Evolutionary conservation across 2,329 filamentous ascomycete species (phyloP), one percentile per base, ranked within the genome.

Genomic region (Colletotrichum tropicale): DNA sequence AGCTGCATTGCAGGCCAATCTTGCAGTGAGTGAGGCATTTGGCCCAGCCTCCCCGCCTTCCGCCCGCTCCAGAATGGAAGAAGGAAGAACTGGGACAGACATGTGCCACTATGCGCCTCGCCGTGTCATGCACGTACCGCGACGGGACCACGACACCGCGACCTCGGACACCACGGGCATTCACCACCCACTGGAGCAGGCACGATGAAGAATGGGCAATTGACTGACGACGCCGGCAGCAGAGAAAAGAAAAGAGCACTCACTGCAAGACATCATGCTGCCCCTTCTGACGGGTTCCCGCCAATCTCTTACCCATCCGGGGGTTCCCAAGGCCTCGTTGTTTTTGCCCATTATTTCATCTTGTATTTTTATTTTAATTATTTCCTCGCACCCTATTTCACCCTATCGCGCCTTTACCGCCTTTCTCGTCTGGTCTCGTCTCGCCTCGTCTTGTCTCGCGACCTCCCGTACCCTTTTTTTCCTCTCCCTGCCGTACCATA

Each of bases 371-470:
- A 28, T 30, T 66, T 36, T 64, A 3, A n/a, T 64, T 64, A 36
- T 64, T 36, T 38, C n/a, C 12, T 48, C 36, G 34, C n/a, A 64
- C 24, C 21, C 24, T 32, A 64, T 36, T 52, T 61, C 52, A 24
- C 52, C 28, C 16, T 24, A 8, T 55, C 10, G 30, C 21, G 21
- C 58, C 34, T 66, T 52, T 55, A 12, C 26, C 38, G 67, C 68
- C 61, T 66, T 24, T 62, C 69, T 71, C 48, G 43, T 66, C 43
- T 66, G 48, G 62, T 71, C 60, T 71, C 30, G 43, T 66, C 43
- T 66, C 61, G 62, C 66, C 60, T 71, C 24, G 67, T 66, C 68
- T 65, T 71, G 71, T 71, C 67, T 71, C 52, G 67, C 60, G 36
- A 24, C 62, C 72, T 68, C 36, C 43, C 64, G 24, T 38, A 55